Evolutionary conservation across 345 rosid species (phyloP), one percentile per base, ranked within the genome.

Genomic region (Turnera subulata): DNA sequence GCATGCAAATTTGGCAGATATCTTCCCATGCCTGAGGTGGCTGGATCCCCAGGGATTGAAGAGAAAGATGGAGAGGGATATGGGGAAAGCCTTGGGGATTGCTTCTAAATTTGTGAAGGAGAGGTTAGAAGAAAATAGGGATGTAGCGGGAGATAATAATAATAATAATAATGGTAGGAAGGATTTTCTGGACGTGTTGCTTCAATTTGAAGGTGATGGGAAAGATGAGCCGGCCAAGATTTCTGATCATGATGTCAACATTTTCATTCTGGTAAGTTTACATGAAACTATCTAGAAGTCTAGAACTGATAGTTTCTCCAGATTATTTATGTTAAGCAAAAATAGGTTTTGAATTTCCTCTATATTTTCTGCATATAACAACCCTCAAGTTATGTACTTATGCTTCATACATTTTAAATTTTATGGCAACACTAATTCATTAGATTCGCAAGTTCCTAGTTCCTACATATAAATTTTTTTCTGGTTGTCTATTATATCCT

Each of bases 121-220:
- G 33, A 71, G 79, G 20, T 5, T 76, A 18, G 66, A 68, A 51
- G 68, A 66, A n/a, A n/a, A n/a, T n/a, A n/a, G n/a, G n/a, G n/a
- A n/a, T n/a, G n/a, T n/a, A n/a, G n/a, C n/a, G n/a, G n/a, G n/a
- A n/a, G n/a, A n/a, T n/a, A n/a, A n/a, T n/a, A n/a, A n/a, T n/a
- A n/a, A n/a, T n/a, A n/a, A n/a, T 26, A 61, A 18, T 21, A 63
- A 29, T 11, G 53, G 52, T 43, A 68, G 20, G 33, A 67, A 61
- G 49, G 85, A 80, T 58, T 80, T 83, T 62, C 59, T 83, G 62
- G 82, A 78, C 57, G 70, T 83, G 53, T 32, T 83, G 77, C 61
- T 83, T n/a, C 78, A 74, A 49, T 80, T 66, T 58, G 45, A 70
- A 67, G 85, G 84, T 1, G 60, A 49, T 18, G 85, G 82, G 4